Percentiles rank a stretch among this genome's conserved stretches.
Evolutionary conservation across 345 rosid species (phyloP).

Genomic region (Citrus australasica): DNA sequence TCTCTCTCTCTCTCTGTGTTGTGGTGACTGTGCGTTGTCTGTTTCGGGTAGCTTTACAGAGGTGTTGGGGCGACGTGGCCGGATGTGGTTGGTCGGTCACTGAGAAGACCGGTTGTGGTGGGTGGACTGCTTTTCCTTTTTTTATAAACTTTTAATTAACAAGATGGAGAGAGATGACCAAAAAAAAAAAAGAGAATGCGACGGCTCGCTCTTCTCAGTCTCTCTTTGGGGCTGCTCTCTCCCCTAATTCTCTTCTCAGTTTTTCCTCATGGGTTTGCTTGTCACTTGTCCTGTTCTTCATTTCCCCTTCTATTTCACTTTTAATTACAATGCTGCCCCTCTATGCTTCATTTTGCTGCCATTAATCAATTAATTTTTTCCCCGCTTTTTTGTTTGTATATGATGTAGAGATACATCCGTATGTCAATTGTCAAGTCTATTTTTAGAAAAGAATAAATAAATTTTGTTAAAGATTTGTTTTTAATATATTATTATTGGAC

Average conservation of each 20-base stretch:
- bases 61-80: slow-evolving; percentile 27
- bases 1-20: too few relatives aligned
- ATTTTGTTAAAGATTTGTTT: too few relatives aligned
- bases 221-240: background rate
- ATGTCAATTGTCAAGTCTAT: too few relatives aligned
- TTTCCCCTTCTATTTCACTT: background rate
- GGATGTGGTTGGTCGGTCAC: slow-evolving; percentile 11
- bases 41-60: slow-evolving; percentile 20
- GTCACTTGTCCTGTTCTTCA: background rate
- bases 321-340: background rate
- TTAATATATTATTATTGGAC: too few relatives aligned
- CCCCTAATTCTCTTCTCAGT: background rate
- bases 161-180: too few relatives aligned
- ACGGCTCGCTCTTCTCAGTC: background rate
- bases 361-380: background rate
- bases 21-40: too few relatives aligned
- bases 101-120: slow-evolving; percentile 19
- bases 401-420: background rate
- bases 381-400: background rate
- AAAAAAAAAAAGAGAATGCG: background rate
- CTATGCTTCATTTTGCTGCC: background rate
- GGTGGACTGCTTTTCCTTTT: slow-evolving; percentile 15
- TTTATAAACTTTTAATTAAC: too few relatives aligned
- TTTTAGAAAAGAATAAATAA: too few relatives aligned
- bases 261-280: background rate